A percentile compares a stretch with the other conserved stretches of the same genome.
These are phyloP conservation scores for Chamaenerion angustifolium DNA, from an alignment of 345 rosid species.

Conservation along the genomic window DNA sequence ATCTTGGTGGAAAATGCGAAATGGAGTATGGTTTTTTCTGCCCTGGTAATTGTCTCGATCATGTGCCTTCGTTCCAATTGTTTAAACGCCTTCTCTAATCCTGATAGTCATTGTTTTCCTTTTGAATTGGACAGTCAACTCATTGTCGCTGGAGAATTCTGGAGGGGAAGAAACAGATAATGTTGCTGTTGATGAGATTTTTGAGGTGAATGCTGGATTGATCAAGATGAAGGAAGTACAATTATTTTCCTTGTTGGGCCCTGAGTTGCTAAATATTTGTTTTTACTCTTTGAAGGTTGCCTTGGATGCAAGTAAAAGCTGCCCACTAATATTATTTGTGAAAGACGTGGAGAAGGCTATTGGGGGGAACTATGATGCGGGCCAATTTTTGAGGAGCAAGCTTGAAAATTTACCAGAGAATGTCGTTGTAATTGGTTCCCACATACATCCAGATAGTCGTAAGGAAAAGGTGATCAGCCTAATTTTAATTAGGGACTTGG, in stretches of 20 bases:
- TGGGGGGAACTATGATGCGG: constrained; percentile 59
- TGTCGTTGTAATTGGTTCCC: constrained; percentile 77
- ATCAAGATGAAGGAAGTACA: background rate
- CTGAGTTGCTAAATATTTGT: constrained; percentile 2
- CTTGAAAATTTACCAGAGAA: constrained; percentile 66
- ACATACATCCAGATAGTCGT: constrained; percentile 74
- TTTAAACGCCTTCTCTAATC: background rate
- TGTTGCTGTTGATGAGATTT: constrained; percentile 69
- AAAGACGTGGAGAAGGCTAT: constrained; percentile 90
- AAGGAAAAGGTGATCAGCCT: constrained; percentile 63
- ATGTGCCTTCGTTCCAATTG: background rate
- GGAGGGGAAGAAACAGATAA: constrained; percentile 72
- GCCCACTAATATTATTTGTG: constrained; percentile 65
- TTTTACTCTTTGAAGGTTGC: constrained; percentile 41
- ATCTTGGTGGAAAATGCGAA: constrained; percentile 90
- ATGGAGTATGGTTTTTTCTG: constrained; percentile 86
- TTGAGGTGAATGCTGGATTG: constrained; percentile 42
- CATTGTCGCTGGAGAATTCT: constrained; percentile 69
- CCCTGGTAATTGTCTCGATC: constrained; percentile 32
- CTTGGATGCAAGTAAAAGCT: constrained; percentile 46
- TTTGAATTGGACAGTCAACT: constrained; percentile 37
- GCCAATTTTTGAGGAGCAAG: constrained; percentile 52
- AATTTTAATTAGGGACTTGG: background rate
- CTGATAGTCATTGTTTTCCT: background rate
- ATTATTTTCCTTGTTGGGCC: background rate